Conservation (phyloP, 1,284 basidiomycete species). For the Phellopilus nigrolimitatus region DNA sequence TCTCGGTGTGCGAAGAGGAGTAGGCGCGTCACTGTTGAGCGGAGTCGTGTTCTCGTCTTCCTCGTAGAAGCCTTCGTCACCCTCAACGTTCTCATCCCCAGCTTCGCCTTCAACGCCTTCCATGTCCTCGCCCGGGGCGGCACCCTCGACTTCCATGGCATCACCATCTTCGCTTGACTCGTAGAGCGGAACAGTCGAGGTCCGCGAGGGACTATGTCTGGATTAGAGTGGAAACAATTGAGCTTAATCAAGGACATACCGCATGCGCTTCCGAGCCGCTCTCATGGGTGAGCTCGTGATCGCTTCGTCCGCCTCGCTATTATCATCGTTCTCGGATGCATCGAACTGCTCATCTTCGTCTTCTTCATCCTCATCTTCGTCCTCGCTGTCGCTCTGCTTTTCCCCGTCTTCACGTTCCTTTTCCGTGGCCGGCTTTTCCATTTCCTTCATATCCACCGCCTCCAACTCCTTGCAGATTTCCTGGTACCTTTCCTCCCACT, state of each 20-base stretch:
- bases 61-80: constrained; percentile 35
- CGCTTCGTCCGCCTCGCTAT: constrained; percentile 3
- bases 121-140: constrained; percentile 23
- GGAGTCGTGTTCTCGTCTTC: constrained; percentile 28
- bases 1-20: constrained; percentile 21
- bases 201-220: constrained; percentile 16
- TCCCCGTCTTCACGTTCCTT: constrained; percentile 46
- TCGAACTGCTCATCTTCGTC: constrained; percentile 25
- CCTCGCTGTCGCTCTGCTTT: constrained; percentile 32
- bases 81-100: constrained; percentile 33
- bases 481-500: constrained; percentile 74
- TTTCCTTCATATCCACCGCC: constrained; percentile 52
- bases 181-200: constrained; percentile 9
- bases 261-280: constrained; percentile 16
- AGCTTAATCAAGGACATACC: constrained; percentile 5
- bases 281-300: constrained; percentile 20
- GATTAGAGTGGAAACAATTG: not conserved
- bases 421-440: constrained; percentile 52
- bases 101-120: constrained; percentile 38
- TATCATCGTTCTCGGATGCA: constrained; percentile 23
- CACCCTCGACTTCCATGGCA: constrained; percentile 25
- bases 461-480: constrained; percentile 49
- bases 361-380: constrained; percentile 36
- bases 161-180: constrained; percentile 25
- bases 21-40: constrained; percentile 23